Base-by-base conservation (phyloP, 2,329 filamentous ascomycete genomes). In the Fusarium sp. region DNA sequence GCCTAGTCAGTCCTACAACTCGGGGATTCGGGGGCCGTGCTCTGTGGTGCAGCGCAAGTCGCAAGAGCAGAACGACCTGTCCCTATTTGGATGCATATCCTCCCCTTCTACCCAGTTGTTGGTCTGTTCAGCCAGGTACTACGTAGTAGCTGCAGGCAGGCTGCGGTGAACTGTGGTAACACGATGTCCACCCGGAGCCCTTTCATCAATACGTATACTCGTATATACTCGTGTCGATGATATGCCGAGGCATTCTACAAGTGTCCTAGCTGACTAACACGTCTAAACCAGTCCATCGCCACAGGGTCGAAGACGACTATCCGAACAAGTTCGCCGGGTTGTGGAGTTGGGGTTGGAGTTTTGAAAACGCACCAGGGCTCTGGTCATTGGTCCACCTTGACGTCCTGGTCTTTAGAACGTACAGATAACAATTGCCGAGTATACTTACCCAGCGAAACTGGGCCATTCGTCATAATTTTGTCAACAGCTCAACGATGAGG, bases 221-320 rank as follows among this genome's bases (percentile, higher is more conserved):
- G 32, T 30, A 37, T 37, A n/a, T 37, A 10, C 35, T 37, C 35
- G 35, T 15, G 30, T 48, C 14, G 44, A 60, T 30, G 26, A 11
- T 47, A 35, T 62, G 63, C 65, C 68, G 68, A 64, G 68, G 68
- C 65, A 71, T 71, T 14, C 65, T 59, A 30, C 26, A 59, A 56
- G 32, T 56, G 56, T 48, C 44, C 41, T 71, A 68, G 69, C 28
- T 60, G 53, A 30, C 43, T 57, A 51, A 26, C 43, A 52, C 37
- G 37, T 49, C 35, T 35, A n/a, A n/a, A 37, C 15, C 22, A 22
- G 43, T 37, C 37, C n/a, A 48, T 33, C 13, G 11, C 22, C 24
- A 35, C 30, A 44, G 37, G 19, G 35, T 41, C 26, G n/a, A 26
- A 45, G 33, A 20, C n/a, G 39, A 32, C 35, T 41, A 26, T 43